Percentiles rank a stretch among this genome's conserved stretches.
These are phyloP conservation scores for Xylaria cubensis DNA, from an alignment of 495 filamentous ascomycete species.

Conservation along the genomic window DNA sequence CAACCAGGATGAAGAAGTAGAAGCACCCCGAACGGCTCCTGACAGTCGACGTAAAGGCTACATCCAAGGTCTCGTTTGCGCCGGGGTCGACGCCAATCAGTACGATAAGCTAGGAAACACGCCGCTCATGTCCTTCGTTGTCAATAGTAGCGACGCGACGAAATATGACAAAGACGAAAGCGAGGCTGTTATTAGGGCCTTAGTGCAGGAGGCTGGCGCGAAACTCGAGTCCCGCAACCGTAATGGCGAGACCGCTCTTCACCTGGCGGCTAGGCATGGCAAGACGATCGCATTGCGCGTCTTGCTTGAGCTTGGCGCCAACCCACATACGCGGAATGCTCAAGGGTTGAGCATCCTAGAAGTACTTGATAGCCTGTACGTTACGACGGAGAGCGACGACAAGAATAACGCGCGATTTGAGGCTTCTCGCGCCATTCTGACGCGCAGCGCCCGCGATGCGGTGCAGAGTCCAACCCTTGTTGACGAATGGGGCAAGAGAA, in stretches of 20 bases:
- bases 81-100: constrained; percentile 49
- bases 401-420: constrained; percentile 37
- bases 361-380: constrained; percentile 42
- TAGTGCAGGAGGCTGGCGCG: constrained; percentile 42
- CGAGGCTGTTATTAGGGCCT: constrained; percentile 42
- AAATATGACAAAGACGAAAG: constrained; percentile 46
- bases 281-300: constrained; percentile 51
- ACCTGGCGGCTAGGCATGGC: constrained; percentile 52
- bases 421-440: constrained; percentile 39
- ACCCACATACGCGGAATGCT: constrained; percentile 50
- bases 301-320: constrained; percentile 51
- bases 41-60: constrained; percentile 37
- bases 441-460: background rate
- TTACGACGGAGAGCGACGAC: constrained; percentile 33
- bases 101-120: constrained; percentile 52
- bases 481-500: constrained; percentile 22
- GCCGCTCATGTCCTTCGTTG: constrained; percentile 54
- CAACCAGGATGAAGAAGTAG: constrained; percentile 34
- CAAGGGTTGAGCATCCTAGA: constrained; percentile 47
- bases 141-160: constrained; percentile 47
- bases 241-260: constrained; percentile 53
- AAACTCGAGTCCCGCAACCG: constrained; percentile 51
- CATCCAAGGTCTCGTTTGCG: constrained; percentile 44
- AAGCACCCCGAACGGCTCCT: constrained; percentile 2
- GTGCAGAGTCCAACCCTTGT: constrained; percentile 15